Percentiles rank a stretch among this genome's conserved stretches.
Conservation (phyloP, 805 yeast genomes). For the Helenozyma baotianmanensis region DNA sequence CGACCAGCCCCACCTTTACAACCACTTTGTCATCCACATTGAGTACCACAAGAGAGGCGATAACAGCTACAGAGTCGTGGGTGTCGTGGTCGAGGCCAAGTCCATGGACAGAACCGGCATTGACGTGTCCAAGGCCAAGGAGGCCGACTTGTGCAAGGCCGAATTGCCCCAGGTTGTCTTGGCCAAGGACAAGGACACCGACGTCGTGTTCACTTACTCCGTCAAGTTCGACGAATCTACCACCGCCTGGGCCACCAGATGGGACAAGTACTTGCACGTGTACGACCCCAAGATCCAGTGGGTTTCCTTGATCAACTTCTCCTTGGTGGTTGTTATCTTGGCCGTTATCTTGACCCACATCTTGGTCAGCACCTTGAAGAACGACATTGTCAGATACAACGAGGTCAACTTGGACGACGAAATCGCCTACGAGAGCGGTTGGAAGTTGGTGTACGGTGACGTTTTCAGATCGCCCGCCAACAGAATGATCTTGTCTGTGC, state of each 20-base stretch:
- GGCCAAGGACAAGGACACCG: conserved; percentile 45
- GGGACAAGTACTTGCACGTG: conserved; percentile 94
- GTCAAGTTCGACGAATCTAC: conserved; percentile 65
- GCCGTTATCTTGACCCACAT: conserved; percentile 77
- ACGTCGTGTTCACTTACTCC: conserved; percentile 80
- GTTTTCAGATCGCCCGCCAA: conserved; percentile 80
- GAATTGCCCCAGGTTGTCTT: conserved; percentile 43
- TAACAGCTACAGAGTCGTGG: conserved; percentile 79
- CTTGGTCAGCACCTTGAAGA: conserved; percentile 71
- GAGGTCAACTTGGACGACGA: conserved; percentile 85
- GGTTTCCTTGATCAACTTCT: conserved; percentile 87
- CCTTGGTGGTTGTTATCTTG: conserved; percentile 72
- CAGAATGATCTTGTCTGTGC: conserved; percentile 67
- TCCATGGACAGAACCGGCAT: conserved; percentile 43
- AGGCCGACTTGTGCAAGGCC: conserved; percentile 26
- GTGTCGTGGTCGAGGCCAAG: conserved; percentile 71
- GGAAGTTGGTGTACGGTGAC: conserved; percentile 96
- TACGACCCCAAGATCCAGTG: conserved; percentile 93
- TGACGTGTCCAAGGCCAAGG: conserved; percentile 15
- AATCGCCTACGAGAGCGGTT: conserved; percentile 88
- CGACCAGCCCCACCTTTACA: conserved; percentile 58
- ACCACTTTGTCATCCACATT: conserved; percentile 73
- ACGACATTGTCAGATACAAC: conserved; percentile 84
- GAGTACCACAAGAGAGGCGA: conserved; percentile 78
- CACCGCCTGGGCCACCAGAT: conserved; percentile 95